Evolutionary conservation across 257 asterid species (phyloP).

Genomic region (Plantago major): DNA sequence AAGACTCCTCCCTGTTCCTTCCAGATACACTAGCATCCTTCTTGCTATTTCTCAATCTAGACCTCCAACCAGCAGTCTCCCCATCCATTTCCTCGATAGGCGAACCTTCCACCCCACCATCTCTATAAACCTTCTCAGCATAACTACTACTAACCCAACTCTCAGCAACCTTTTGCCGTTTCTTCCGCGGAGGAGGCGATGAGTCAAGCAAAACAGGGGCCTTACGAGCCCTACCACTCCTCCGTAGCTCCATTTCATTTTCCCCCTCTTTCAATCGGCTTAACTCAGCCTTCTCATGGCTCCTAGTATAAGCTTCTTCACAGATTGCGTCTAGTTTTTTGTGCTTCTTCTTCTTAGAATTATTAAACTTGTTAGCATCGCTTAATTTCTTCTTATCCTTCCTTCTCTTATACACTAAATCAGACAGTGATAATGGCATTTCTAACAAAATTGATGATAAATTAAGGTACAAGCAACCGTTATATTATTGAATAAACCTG

Average conservation of each 20-base stretch:
- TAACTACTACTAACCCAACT: constrained; percentile 23
- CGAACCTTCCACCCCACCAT: constrained; percentile 33
- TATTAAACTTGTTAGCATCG: constrained; percentile 37
- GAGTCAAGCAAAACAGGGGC: constrained; percentile 89
- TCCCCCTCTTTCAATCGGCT: constrained; percentile 34
- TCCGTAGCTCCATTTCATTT: constrained; percentile 55
- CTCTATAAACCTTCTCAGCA: constrained; percentile 36
- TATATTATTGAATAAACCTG: neutral
- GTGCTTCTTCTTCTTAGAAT: constrained; percentile 67
- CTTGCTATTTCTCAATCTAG: constrained; percentile 64
- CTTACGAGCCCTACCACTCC: constrained; percentile 81
- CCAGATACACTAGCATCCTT: constrained; percentile 27
- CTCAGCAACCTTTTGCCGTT: constrained; percentile 52
- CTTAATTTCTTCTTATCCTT: constrained; percentile 49
- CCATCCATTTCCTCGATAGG: constrained; percentile 43
- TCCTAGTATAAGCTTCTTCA: constrained; percentile 59
- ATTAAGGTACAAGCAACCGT: neutral
- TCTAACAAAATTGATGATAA: constrained; percentile 6
- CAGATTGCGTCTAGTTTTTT: constrained; percentile 79
- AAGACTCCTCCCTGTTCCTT: constrained; percentile 30
- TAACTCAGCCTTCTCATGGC: constrained; percentile 40
- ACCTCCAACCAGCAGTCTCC: constrained; percentile 43
- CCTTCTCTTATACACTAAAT: constrained; percentile 44
- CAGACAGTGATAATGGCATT: constrained; percentile 70
- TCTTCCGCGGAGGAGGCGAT: constrained; percentile 77